A percentile compares a stretch with the other conserved stretches of the same genome.
Evolutionary conservation across 2,329 filamentous ascomycete genomes (phyloP).

Genomic region (Blastomyces gilchristii): DNA sequence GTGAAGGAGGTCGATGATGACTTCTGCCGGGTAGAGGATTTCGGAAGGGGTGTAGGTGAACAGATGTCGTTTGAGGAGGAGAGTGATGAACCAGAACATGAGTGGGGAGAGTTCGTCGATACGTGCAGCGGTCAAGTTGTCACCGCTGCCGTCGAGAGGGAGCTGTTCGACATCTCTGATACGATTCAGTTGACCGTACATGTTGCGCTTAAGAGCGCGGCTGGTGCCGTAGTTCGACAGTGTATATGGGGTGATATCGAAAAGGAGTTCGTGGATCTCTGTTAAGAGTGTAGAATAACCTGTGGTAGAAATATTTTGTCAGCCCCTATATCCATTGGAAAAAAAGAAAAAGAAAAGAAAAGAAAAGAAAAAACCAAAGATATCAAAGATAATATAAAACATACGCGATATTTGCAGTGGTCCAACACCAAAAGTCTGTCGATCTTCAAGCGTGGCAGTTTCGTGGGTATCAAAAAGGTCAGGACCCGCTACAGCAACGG

Average conservation of each 20-base stretch:
- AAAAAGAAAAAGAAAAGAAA: too few species aligned
- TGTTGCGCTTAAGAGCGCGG: conserved; percentile 28
- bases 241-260: conserved; percentile 27
- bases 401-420: conserved; percentile 31
- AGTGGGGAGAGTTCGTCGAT: conserved; percentile 32
- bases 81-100: conserved; percentile 34
- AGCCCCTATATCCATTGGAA: not conserved
- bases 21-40: conserved; percentile 32
- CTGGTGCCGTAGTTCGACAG: conserved; percentile 29
- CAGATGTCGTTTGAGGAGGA: conserved; percentile 35
- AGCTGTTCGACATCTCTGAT: conserved; percentile 30
- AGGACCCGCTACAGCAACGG: conserved; percentile 32
- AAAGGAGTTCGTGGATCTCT: conserved; percentile 25
- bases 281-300: conserved; percentile 30
- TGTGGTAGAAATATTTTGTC: not conserved
- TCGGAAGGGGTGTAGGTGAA: conserved; percentile 34
- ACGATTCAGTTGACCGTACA: conserved; percentile 30
- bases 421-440: conserved; percentile 28
- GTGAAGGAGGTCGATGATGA: conserved; percentile 32
- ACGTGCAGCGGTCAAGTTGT: conserved; percentile 20
- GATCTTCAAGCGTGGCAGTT: conserved; percentile 31
- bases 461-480: conserved; percentile 31
- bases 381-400: conserved; percentile 15
- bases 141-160: conserved; percentile 22
- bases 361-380: conserved; percentile 4